Evolutionary conservation across 2,329 filamentous ascomycete species (phyloP).

Genomic region (Periconia sp.): DNA sequence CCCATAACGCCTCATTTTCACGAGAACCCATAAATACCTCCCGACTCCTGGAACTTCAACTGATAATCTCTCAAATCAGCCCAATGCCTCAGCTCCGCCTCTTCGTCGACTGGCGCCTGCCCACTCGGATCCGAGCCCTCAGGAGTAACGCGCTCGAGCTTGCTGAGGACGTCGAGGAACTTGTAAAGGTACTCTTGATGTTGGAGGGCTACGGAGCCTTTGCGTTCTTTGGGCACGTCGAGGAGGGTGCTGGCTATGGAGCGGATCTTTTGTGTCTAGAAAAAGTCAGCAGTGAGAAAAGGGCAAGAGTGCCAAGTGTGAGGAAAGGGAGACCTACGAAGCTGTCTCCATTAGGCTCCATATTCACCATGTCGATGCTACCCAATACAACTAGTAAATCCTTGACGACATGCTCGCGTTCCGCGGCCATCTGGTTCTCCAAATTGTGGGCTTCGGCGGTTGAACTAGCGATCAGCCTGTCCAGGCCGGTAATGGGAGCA

Average conservation of each 20-base stretch:
- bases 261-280: slow-evolving; percentile 79
- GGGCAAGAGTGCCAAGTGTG: background rate
- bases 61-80: slow-evolving; percentile 81
- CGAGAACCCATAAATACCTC: slow-evolving; percentile 58
- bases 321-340: slow-evolving; percentile 58
- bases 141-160: slow-evolving; percentile 70
- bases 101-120: slow-evolving; percentile 62
- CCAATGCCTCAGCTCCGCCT: slow-evolving; percentile 78
- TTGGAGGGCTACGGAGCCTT: slow-evolving; percentile 60
- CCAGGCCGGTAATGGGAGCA: slow-evolving; percentile 33
- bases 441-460: slow-evolving; percentile 51
- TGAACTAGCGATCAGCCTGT: slow-evolving; percentile 30
- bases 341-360: slow-evolving; percentile 74
- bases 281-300: slow-evolving; percentile 4
- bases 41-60: slow-evolving; percentile 70
- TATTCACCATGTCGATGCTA: slow-evolving; percentile 81
- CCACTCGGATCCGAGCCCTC: slow-evolving; percentile 40
- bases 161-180: slow-evolving; percentile 76
- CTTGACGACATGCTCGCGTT: slow-evolving; percentile 81
- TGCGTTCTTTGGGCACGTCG: slow-evolving; percentile 62
- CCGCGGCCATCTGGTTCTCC: slow-evolving; percentile 70
- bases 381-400: slow-evolving; percentile 77
- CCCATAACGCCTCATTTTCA: no score
- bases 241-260: slow-evolving; percentile 83
- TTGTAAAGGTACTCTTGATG: slow-evolving; percentile 74